phyloP scores from a whole-genome alignment of 148 eudicot genomes.

The Amaranthus hypochondriacus region DNA sequence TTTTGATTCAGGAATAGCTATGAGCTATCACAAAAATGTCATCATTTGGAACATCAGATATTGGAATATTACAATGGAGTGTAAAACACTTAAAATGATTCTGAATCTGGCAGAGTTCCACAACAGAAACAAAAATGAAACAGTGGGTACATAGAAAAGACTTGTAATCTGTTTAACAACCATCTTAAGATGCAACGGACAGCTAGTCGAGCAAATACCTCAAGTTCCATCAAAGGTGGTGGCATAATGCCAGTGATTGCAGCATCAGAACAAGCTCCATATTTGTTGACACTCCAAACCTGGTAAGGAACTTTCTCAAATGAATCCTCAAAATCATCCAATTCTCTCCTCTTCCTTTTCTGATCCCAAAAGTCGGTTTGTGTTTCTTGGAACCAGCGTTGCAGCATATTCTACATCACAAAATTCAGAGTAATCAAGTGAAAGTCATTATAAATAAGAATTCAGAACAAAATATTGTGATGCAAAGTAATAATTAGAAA shows the following conservation, averaged over 20 bases:
- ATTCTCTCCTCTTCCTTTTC: slow-evolving; percentile 24
- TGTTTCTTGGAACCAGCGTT: slow-evolving; percentile 60
- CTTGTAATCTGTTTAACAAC: not conserved
- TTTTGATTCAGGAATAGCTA: not conserved
- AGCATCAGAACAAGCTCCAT: slow-evolving; percentile 87
- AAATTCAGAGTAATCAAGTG: slow-evolving; percentile 25
- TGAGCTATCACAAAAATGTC: not conserved
- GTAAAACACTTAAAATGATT: not conserved
- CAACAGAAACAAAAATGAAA: not conserved
- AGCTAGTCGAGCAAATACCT: slow-evolving; percentile 37
- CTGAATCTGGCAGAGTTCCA: not conserved
- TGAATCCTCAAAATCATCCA: slow-evolving; percentile 41
- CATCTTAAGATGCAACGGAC: not conserved
- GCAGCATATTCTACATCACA: slow-evolving; percentile 67
- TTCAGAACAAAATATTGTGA: not conserved
- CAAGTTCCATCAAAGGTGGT: slow-evolving; percentile 85
- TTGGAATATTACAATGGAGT: not conserved
- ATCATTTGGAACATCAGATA: not conserved
- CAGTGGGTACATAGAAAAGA: no score
- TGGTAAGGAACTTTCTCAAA: slow-evolving; percentile 74
- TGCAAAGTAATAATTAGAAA: not conserved
- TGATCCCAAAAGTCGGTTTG: slow-evolving; percentile 53
- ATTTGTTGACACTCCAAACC: slow-evolving; percentile 85
- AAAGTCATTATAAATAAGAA: not conserved
- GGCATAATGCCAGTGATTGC: slow-evolving; percentile 96